phyloP scores from a whole-genome alignment of 495 filamentous ascomycete genomes.

The Penicillium maclennaniae region DNA sequence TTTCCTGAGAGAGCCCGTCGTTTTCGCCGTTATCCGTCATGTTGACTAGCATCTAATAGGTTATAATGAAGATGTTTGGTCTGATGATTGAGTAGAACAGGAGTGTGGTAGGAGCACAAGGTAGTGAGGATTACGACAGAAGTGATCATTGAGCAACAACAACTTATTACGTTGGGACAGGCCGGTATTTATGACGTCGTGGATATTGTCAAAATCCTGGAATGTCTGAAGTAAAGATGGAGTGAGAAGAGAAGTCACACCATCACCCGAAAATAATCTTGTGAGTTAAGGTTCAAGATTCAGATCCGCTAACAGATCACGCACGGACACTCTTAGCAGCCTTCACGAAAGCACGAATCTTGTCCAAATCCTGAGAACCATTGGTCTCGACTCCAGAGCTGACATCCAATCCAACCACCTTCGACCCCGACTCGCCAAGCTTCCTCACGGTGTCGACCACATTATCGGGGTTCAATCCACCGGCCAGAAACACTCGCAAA shows the following conservation, averaged over 20 bases:
- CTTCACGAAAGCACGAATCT: conserved; percentile 76
- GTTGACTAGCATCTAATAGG: too few relatives aligned
- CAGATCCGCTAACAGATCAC: conserved; percentile 16
- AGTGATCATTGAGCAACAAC: too few relatives aligned
- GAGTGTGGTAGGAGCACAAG: too few relatives aligned
- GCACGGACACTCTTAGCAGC: conserved; percentile 55
- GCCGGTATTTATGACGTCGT: neutral
- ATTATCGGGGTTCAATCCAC: conserved; percentile 75
- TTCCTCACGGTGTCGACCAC: conserved; percentile 58
- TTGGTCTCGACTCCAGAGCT: conserved; percentile 88
- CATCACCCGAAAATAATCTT: neutral
- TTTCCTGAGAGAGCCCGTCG: too few relatives aligned
- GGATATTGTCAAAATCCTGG: conserved; percentile 4
- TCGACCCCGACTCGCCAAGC: conserved; percentile 49
- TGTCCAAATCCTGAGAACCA: conserved; percentile 75
- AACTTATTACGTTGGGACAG: too few relatives aligned
- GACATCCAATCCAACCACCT: conserved; percentile 82
- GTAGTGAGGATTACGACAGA: too few relatives aligned
- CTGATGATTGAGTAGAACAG: too few relatives aligned
- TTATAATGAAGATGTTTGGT: too few relatives aligned
- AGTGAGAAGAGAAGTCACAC: conserved; percentile 14
- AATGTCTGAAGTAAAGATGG: neutral
- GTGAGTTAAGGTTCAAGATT: neutral
- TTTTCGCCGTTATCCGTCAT: too few relatives aligned
- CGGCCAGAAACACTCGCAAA: conserved; percentile 72